Evolutionary conservation across 108 stramenopile species (phyloP), one percentile per base, ranked within the genome.

Genomic region (Cyclostephanos invisitatus): DNA sequence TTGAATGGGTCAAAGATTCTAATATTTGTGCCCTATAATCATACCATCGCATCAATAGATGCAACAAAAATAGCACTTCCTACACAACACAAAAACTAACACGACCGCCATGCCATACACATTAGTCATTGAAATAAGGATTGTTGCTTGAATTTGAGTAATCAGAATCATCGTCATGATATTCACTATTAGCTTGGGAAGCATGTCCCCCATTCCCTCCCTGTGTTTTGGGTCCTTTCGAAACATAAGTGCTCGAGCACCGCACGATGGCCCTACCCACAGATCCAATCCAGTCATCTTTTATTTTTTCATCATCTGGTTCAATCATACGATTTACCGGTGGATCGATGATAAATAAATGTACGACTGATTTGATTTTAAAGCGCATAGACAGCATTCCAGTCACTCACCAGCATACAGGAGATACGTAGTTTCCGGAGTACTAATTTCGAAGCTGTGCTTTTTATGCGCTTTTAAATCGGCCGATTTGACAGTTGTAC

Each of bases 211-310:
- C 72, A 44, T 22, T 70, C 28, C 58, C 67, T 72, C 57, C 69
- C 67, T 12, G 69, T 49, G 67, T 67, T 8, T 62, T 44, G 48
- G 58, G 58, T 50, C 64, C 78, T 57, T 67, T 64, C 24, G 73
- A 59, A 35, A 87, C 85, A 77, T 87, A 90, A 0, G 92, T 93
- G 35, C 83, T 84, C 12, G 88, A 87, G 80, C 93, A 96, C 29
- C 97, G 94, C 9, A 99, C 98, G 73, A 99, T 99, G n/a, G 98
- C 92, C 56, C 95, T 91, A 29, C 98, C 99, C 11, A 98, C 96
- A 14, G 95, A 92, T 6, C 99, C 99, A 72, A 99, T 99, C 99
- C 99, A 99, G 72, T 98, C 98, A 70, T 99, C 99, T 83, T 99
- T 99, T 74, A 97, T 97, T 76, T 97, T 96, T 82, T 99, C 98